Evolutionary conservation across 345 rosid species (phyloP).

Genomic region (Rhizophora apiculata): DNA sequence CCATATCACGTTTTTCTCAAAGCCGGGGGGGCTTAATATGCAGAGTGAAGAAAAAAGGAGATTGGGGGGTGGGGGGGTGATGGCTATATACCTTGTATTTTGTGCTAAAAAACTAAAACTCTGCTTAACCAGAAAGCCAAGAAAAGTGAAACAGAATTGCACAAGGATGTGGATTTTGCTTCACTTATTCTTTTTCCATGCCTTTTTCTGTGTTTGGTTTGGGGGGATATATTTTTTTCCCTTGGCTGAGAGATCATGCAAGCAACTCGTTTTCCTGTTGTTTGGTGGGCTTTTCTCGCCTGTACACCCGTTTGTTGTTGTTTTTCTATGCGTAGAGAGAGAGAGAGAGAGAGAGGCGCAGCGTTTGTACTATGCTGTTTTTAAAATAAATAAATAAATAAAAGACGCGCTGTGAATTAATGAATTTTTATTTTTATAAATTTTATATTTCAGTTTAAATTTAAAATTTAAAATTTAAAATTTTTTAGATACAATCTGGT

Average conservation of each 20-base stretch:
- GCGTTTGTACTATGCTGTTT: not conserved
- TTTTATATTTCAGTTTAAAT: no score
- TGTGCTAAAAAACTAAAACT: not conserved
- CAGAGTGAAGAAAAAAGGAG: not conserved
- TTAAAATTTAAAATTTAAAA: no score
- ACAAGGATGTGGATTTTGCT: not conserved
- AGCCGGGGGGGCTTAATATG: not conserved
- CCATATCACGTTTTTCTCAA: not conserved
- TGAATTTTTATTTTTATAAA: no score
- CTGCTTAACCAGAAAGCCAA: constrained; percentile 11
- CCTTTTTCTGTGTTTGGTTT: constrained; percentile 1
- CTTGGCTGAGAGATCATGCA: not conserved
- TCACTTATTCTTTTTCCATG: not conserved
- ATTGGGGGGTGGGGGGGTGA: not conserved
- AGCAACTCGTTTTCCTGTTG: not conserved
- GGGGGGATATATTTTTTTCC: not conserved
- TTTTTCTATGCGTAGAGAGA: not conserved
- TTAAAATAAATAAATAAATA: no score
- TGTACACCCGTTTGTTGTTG: not conserved
- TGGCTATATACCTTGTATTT: not conserved
- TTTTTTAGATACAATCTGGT: no score
- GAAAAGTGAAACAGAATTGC: not conserved
- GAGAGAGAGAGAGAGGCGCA: not conserved
- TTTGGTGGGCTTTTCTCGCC: not conserved
- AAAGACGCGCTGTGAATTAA: no score